A percentile compares a stretch with the other conserved stretches of the same genome.
Evolutionary conservation across 2,329 filamentous ascomycete genomes (phyloP).

Genomic region (Fusarium phyllophilum): DNA sequence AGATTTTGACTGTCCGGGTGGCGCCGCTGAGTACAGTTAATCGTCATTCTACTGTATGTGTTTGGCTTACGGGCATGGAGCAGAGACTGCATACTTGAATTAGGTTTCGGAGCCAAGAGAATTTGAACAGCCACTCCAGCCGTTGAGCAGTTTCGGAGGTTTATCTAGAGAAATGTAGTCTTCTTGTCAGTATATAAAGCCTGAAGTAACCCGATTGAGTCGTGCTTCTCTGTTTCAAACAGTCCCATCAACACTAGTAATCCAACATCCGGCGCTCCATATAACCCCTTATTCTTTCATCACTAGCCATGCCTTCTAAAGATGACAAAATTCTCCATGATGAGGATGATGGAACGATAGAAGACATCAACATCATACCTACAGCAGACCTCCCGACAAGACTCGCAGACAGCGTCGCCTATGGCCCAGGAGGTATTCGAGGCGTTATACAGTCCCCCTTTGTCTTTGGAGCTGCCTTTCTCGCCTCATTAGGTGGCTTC

Average conservation of each 20-base stretch:
- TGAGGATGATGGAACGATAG: neutral
- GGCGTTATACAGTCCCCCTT: neutral
- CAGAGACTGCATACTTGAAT: neutral
- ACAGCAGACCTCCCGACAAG: neutral
- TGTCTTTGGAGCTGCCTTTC: constrained; percentile 54
- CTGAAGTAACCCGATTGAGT: neutral
- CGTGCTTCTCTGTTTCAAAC: neutral
- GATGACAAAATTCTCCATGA: neutral
- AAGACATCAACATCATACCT: neutral
- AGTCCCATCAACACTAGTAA: neutral
- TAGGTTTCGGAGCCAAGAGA: neutral
- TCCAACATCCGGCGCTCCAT: neutral
- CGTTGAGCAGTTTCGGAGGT: neutral
- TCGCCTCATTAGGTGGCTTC: constrained; percentile 45
- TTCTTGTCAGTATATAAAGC: neutral
- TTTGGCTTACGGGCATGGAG: neutral
- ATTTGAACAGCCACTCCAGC: neutral
- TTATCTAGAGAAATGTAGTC: neutral
- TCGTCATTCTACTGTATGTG: neutral
- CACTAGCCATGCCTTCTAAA: neutral
- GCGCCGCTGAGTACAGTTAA: neutral
- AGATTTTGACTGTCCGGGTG: neutral
- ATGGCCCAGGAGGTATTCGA: neutral
- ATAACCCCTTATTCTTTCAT: neutral
- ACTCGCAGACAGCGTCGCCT: neutral